Evolutionary conservation across 2,329 filamentous ascomycete species (phyloP).

Genomic region (Colletotrichum limetticola): DNA sequence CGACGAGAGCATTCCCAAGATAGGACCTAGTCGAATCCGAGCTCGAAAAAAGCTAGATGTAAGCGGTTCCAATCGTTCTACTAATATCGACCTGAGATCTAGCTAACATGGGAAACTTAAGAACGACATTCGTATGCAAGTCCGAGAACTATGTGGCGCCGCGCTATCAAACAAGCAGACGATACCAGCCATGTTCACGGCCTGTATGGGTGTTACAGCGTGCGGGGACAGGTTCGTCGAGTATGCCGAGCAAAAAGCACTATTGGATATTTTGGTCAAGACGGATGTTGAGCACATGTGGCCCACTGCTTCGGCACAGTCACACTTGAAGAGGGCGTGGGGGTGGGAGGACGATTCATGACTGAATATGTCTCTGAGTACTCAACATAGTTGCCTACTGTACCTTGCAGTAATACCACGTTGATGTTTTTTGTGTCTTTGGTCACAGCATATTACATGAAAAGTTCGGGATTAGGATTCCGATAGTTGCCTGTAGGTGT

Average conservation of each 20-base stretch:
- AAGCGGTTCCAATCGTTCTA: constrained; percentile 34
- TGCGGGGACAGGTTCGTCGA: constrained; percentile 61
- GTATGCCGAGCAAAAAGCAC: constrained; percentile 55
- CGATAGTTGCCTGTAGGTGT: no score
- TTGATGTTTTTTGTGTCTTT: no score
- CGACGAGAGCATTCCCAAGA: constrained; percentile 62
- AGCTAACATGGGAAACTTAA: constrained; percentile 38
- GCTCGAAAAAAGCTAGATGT: constrained; percentile 50
- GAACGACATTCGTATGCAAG: constrained; percentile 56
- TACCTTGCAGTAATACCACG: no score
- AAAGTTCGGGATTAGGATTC: no score
- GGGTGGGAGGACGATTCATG: constrained; percentile 48
- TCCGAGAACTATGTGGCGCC: constrained; percentile 68
- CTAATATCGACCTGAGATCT: neutral
- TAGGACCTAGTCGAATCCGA: constrained; percentile 52
- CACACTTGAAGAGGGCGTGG: constrained; percentile 60
- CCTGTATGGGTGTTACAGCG: constrained; percentile 63
- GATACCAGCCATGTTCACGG: constrained; percentile 66
- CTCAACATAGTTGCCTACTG: no score
- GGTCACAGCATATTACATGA: no score
- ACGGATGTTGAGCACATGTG: constrained; percentile 62
- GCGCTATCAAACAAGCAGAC: constrained; percentile 65
- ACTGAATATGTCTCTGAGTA: neutral
- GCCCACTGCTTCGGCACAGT: constrained; percentile 59
- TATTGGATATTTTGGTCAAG: constrained; percentile 56